Conservation (phyloP, 208 protist genomes). For the Crithidia bombi region DNA sequence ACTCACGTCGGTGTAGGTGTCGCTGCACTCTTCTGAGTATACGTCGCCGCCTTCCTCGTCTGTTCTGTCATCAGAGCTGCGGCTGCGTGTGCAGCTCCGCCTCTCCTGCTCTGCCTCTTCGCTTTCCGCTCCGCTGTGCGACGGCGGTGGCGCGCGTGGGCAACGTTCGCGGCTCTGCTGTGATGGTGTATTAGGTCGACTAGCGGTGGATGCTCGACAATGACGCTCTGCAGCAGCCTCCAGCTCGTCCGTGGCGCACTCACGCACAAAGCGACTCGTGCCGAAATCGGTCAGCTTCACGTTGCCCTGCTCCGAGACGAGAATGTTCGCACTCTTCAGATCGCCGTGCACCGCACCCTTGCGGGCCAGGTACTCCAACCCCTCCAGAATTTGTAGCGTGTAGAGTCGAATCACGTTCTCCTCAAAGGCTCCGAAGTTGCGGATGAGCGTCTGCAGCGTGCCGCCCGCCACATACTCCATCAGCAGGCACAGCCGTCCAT, state of each 20-base stretch:
- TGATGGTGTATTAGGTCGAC: background rate
- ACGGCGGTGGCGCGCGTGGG: background rate
- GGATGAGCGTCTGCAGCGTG: constrained; percentile 81
- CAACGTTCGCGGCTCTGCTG: constrained; percentile 2
- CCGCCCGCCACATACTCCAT: constrained; percentile 92
- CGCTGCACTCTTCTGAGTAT: constrained; percentile 4
- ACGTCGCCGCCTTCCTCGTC: background rate
- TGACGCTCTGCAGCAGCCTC: background rate
- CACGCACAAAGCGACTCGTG: constrained; percentile 50
- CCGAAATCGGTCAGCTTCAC: constrained; percentile 95
- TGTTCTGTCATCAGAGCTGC: background rate
- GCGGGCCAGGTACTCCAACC: constrained; percentile 78
- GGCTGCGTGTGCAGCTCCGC: background rate
- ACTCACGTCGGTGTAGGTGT: background rate
- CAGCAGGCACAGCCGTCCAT: constrained; percentile 75
- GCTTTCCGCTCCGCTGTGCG: background rate
- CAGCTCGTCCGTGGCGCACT: constrained; percentile 20
- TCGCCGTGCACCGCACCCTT: constrained; percentile 84
- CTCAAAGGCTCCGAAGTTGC: constrained; percentile 81
- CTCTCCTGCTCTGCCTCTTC: constrained; percentile 8
- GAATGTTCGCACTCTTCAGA: constrained; percentile 88
- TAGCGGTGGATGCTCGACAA: constrained; percentile 12
- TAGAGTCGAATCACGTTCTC: constrained; percentile 89
- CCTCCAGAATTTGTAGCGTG: constrained; percentile 84
- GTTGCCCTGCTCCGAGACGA: constrained; percentile 73